Evolutionary conservation across 257 asterid genomes (phyloP).

Genomic region (Solanum pinnatisectum): DNA sequence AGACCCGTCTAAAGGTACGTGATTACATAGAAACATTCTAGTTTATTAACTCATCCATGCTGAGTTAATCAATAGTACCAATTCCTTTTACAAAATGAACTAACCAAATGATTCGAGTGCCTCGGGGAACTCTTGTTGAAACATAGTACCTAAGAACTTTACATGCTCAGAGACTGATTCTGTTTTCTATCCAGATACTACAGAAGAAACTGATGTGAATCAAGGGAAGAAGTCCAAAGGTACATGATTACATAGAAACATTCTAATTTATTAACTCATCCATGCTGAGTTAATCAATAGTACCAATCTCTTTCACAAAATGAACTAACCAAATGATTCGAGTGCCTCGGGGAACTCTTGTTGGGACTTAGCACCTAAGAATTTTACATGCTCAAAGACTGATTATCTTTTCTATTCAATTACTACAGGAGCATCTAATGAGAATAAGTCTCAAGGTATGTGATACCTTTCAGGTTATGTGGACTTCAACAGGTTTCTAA

Average conservation of each 20-base stretch:
- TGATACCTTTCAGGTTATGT: not conserved
- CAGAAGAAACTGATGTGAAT: not conserved
- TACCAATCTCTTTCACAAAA: not conserved
- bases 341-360: not conserved
- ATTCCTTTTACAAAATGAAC: not conserved
- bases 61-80: not conserved
- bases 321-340: not conserved
- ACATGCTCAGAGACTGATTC: not conserved
- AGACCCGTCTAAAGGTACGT: not conserved
- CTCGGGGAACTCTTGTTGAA: not conserved
- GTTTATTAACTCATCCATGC: not conserved
- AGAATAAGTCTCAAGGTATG: not conserved
- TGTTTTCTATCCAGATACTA: conserved; percentile 8
- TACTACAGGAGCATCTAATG: not conserved
- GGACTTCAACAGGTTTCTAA: not conserved
- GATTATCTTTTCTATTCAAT: conserved; percentile 5
- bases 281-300: not conserved
- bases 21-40: not conserved
- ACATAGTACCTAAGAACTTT: not conserved
- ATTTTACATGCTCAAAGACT: not conserved
- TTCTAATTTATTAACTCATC: not conserved
- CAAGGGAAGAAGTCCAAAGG: not conserved
- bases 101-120: not conserved
- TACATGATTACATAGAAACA: not conserved
- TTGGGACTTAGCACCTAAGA: not conserved